A percentile compares a stretch with the other conserved stretches of the same genome.
Conservation (phyloP, 305 asterid species). For the Fraxinus platypoda region DNA sequence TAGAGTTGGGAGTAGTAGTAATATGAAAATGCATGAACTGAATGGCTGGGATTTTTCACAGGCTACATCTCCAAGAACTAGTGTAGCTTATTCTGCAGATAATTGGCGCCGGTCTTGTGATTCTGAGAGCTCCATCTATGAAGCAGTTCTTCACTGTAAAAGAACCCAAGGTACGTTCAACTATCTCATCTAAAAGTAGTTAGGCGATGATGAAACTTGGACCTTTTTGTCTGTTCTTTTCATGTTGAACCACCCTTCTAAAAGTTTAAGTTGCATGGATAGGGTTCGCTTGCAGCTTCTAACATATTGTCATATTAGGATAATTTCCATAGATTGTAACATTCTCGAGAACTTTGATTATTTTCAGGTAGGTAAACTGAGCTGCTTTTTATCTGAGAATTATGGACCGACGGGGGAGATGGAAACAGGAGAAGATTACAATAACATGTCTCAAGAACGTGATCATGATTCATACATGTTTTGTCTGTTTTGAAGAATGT, state of each 20-base stretch:
- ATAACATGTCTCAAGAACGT: conserved; percentile 25
- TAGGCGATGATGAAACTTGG: neutral
- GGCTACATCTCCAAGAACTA: conserved; percentile 60
- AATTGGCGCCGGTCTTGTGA: conserved; percentile 73
- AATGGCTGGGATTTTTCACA: conserved; percentile 32
- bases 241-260: neutral
- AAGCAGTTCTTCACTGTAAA: conserved; percentile 89
- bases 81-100: conserved; percentile 51
- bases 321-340: neutral
- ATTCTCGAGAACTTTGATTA: conserved; percentile 15
- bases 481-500: conserved; percentile 24
- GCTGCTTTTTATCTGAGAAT: neutral
- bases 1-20: conserved; percentile 25
- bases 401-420: conserved; percentile 22
- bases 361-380: conserved; percentile 36
- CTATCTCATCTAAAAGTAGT: neutral
- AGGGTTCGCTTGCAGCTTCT: neutral
- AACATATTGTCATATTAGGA: neutral
- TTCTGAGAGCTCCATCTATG: conserved; percentile 79
- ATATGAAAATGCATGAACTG: conserved; percentile 18
- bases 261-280: neutral
- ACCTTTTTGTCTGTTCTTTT: neutral
- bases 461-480: conserved; percentile 21
- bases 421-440: conserved; percentile 11
- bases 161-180: conserved; percentile 53